These are phyloP conservation scores for Ogataea ganodermae DNA, from an alignment of 805 yeast species.

Conservation along the genomic window DNA sequence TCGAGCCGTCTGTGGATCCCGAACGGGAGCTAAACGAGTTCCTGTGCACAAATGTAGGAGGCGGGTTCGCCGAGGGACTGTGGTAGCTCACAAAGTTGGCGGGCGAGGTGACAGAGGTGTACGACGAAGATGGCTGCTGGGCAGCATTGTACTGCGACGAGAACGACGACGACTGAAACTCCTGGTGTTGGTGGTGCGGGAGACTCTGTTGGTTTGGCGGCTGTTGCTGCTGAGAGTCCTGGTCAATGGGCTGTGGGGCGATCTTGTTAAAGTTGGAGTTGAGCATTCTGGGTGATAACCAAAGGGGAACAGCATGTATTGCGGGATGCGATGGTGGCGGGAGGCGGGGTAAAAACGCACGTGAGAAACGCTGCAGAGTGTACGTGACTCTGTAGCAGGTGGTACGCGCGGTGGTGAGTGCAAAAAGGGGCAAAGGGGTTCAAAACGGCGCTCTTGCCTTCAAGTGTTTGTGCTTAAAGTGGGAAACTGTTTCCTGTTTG, in stretches of 20 bases:
- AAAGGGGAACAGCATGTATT: slow-evolving; percentile 1
- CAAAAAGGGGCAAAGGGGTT: too few species aligned
- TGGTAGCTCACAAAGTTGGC: slow-evolving; percentile 33
- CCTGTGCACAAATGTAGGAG: slow-evolving; percentile 27
- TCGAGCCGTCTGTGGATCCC: slow-evolving; percentile 26
- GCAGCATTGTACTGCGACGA: slow-evolving; percentile 10
- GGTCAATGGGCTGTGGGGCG: slow-evolving; percentile 20
- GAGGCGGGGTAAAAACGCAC: not conserved
- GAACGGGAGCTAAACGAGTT: slow-evolving; percentile 31
- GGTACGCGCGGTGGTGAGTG: too few species aligned
- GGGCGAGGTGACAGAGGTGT: slow-evolving; percentile 32
- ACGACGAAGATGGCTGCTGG: slow-evolving; percentile 27
- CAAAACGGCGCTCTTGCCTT: too few species aligned
- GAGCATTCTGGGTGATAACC: slow-evolving; percentile 9
- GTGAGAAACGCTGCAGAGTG: not conserved
- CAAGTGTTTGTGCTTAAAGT: too few species aligned
- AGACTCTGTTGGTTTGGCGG: slow-evolving; percentile 11
- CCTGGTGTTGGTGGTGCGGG: slow-evolving; percentile 4
- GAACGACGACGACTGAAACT: slow-evolving; percentile 10
- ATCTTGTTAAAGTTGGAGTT: slow-evolving; percentile 18
- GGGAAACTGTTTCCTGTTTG: not conserved
- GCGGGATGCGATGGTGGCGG: not conserved
- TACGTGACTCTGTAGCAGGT: not conserved
- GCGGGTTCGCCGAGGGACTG: slow-evolving; percentile 37
- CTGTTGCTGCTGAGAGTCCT: slow-evolving; percentile 16